Percentiles rank a stretch among this genome's conserved stretches.
phyloP scores from a whole-genome alignment of 2,329 filamentous ascomycete genomes.

The Aotearoamyces nothofagi region DNA sequence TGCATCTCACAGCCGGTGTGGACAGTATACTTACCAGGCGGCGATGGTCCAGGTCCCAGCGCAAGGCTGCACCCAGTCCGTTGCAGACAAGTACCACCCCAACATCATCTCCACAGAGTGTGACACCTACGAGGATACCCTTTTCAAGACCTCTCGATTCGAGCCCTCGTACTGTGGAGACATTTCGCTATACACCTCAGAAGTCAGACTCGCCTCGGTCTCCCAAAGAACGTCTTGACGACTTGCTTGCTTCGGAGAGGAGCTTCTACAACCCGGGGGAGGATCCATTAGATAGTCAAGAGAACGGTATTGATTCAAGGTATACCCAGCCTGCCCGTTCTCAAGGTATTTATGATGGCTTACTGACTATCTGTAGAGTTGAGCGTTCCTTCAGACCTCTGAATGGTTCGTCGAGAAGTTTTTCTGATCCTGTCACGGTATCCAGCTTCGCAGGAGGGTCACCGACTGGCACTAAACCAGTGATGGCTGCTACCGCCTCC shows the following conservation, averaged over 20 bases:
- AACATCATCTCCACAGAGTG: conserved; percentile 14
- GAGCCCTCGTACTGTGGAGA: conserved; percentile 7
- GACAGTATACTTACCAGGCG: not conserved
- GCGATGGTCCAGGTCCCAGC: conserved; percentile 13
- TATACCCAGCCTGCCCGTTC: too few relatives aligned
- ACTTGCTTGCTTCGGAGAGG: conserved; percentile 19
- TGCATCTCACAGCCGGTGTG: not conserved
- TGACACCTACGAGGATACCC: conserved; percentile 16
- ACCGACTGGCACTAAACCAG: conserved; percentile 8
- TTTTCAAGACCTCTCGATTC: conserved; percentile 12
- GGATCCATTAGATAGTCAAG: conserved; percentile 9
- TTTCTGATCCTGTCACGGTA: conserved; percentile 17
- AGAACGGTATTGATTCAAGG: conserved; percentile 9
- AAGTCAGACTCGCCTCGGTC: conserved; percentile 13
- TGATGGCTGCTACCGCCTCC: conserved; percentile 15
- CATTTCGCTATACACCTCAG: conserved; percentile 6
- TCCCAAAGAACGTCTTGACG: conserved; percentile 20
- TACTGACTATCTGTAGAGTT: conserved; percentile 10
- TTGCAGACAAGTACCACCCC: conserved; percentile 18
- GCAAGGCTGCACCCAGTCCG: conserved; percentile 19
- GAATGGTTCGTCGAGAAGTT: conserved; percentile 18
- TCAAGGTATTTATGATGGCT: too few relatives aligned
- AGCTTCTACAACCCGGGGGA: conserved; percentile 17
- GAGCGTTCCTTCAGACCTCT: conserved; percentile 11
- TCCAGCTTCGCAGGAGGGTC: conserved; percentile 11